These are phyloP conservation scores for Lachancea mirantina DNA, from an alignment of 805 yeast species.

Conservation along the genomic window DNA sequence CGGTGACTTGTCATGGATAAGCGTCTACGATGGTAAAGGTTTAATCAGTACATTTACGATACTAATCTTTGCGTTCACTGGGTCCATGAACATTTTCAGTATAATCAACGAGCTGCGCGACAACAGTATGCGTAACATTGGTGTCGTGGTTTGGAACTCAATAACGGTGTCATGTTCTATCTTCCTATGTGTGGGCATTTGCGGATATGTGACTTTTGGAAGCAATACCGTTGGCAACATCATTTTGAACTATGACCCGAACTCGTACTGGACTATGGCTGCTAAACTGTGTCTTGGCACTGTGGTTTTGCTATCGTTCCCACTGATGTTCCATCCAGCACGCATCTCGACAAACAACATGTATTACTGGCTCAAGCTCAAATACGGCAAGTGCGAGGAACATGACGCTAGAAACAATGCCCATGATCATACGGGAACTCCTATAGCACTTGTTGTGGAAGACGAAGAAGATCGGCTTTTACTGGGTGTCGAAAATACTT, in stretches of 20 bases:
- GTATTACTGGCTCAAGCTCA: constrained; percentile 38
- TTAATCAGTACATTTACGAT: constrained; percentile 62
- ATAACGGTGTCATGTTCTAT: constrained; percentile 47
- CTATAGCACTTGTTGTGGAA: constrained; percentile 9
- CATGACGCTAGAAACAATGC: constrained; percentile 1
- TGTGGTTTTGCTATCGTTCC: constrained; percentile 72
- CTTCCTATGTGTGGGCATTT: constrained; percentile 57
- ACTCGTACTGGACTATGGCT: constrained; percentile 38
- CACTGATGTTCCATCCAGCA: constrained; percentile 76
- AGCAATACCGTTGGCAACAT: constrained; percentile 56
- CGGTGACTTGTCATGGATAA: constrained; percentile 37
- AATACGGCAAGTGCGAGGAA: constrained; percentile 6
- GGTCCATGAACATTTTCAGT: constrained; percentile 74
- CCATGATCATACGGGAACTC: constrained; percentile 3
- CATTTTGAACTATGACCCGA: constrained; percentile 55
- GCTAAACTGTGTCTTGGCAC: constrained; percentile 60
- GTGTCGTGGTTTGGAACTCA: constrained; percentile 40
- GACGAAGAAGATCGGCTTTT: constrained; percentile 9
- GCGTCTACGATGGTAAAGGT: constrained; percentile 38
- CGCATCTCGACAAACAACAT: constrained; percentile 68
- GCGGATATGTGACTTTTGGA: constrained; percentile 76
- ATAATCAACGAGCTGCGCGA: constrained; percentile 63
- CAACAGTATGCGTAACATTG: constrained; percentile 42
- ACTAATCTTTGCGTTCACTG: constrained; percentile 72
- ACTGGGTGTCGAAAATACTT: constrained; percentile 3